Percentiles rank a stretch among this genome's conserved stretches.
These are phyloP conservation scores for Tylopilus intermedius DNA, from an alignment of 768 basidiomycete species.

Conservation along the genomic window DNA sequence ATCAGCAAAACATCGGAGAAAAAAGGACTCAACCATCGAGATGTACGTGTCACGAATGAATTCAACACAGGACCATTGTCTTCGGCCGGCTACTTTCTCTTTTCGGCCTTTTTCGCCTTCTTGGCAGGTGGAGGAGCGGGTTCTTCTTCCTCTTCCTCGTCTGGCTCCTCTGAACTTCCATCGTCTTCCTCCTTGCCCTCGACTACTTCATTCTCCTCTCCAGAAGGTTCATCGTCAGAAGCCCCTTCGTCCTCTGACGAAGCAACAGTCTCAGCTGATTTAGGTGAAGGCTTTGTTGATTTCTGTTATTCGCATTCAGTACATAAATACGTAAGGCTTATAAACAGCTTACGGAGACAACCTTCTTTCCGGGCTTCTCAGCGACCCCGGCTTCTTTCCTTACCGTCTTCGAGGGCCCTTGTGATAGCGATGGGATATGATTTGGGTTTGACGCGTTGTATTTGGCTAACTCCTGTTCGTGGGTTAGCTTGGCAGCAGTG, in stretches of 20 bases:
- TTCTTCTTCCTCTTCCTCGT: conserved; percentile 21
- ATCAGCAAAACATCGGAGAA: conserved; percentile 12
- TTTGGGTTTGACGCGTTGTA: conserved; percentile 56
- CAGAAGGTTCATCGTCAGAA: conserved; percentile 22
- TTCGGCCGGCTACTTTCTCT: conserved; percentile 19
- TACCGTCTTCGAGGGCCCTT: conserved; percentile 35
- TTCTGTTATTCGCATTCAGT: conserved; percentile 24
- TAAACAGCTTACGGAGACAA: conserved; percentile 16
- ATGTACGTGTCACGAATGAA: conserved; percentile 6
- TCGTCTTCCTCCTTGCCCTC: conserved; percentile 22
- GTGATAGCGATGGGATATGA: conserved; percentile 45
- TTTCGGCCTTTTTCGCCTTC: conserved; percentile 26
- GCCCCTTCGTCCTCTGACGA: conserved; percentile 29
- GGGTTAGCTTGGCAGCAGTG: conserved; percentile 56
- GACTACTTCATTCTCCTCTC: conserved; percentile 22
- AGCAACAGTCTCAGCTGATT: conserved; percentile 22
- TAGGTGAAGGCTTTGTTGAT: conserved; percentile 19
- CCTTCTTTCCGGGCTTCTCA: conserved; percentile 27
- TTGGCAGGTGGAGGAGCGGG: conserved; percentile 29
- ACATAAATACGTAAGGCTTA: conserved; percentile 5
- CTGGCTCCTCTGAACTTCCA: conserved; percentile 13
- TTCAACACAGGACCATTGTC: conserved; percentile 3
- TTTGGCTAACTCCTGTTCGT: conserved; percentile 56
- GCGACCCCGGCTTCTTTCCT: conserved; percentile 26
- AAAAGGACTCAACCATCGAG: conserved; percentile 3